Conservation (phyloP, 345 rosid genomes). For the Dimocarpus longan region DNA sequence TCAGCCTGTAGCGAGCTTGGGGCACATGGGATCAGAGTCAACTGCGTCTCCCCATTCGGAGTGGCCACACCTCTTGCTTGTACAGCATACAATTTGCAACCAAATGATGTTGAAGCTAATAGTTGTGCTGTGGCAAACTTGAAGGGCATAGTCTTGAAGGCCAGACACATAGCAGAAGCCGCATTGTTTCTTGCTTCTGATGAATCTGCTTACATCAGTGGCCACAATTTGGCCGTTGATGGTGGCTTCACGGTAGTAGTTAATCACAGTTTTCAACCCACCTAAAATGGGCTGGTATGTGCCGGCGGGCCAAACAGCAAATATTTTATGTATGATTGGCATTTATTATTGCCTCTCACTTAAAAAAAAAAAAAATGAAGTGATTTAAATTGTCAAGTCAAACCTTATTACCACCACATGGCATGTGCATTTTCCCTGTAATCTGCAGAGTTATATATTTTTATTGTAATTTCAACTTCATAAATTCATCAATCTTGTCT, state of each 20-base stretch:
- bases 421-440: constrained; percentile 50
- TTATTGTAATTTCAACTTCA: background rate
- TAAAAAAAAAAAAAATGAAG: background rate
- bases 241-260: constrained; percentile 84
- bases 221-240: constrained; percentile 82
- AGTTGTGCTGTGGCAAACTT: constrained; percentile 45
- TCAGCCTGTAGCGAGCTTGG: constrained; percentile 81
- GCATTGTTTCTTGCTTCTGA: constrained; percentile 88
- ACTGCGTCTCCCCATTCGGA: constrained; percentile 81
- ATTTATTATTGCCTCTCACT: background rate
- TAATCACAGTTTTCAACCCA: constrained; percentile 29
- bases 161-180: constrained; percentile 77
- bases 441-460: constrained; percentile 17
- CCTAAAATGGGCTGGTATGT: background rate
- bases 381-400: constrained; percentile 29
- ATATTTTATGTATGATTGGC: constrained; percentile 9
- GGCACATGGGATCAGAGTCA: constrained; percentile 80
- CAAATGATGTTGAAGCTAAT: constrained; percentile 52
- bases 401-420: constrained; percentile 33
- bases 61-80: constrained; percentile 83
- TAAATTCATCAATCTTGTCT: constrained; percentile 10
- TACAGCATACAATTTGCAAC: constrained; percentile 44
- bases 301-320: background rate
- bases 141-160: constrained; percentile 71
- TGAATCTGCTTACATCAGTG: constrained; percentile 80